A percentile compares a stretch with the other conserved stretches of the same genome.
Evolutionary conservation across 2,329 filamentous ascomycete species (phyloP).

Genomic region (Xylaria hypoxylon): DNA sequence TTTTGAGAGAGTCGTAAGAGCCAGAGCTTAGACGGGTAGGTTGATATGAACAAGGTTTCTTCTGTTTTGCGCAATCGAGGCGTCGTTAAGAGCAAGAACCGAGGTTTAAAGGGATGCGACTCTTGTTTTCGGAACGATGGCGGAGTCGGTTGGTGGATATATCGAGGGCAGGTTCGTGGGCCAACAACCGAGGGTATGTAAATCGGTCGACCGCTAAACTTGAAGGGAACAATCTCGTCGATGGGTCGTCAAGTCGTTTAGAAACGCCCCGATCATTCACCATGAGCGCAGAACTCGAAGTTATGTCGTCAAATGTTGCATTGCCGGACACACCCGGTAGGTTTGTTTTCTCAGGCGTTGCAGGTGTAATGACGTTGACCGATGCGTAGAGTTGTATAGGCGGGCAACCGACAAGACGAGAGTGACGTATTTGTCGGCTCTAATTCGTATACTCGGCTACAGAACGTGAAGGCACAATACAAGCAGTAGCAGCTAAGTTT

Average conservation of each 20-base stretch:
- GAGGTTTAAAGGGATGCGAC: conserved; percentile 2
- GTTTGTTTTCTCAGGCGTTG: not conserved
- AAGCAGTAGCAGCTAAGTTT: not conserved
- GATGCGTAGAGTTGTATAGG: conserved; percentile 1
- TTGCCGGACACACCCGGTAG: not conserved
- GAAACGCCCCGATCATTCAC: not conserved
- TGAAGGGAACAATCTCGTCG: not conserved
- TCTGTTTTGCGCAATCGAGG: conserved; percentile 7
- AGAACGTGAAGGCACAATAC: not conserved
- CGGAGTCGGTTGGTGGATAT: not conserved
- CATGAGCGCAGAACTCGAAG: not conserved
- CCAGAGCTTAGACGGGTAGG: not conserved
- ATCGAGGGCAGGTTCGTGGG: not conserved
- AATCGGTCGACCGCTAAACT: not conserved
- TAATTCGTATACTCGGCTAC: not conserved
- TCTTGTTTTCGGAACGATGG: not conserved
- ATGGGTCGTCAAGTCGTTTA: not conserved
- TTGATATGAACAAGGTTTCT: conserved; percentile 1
- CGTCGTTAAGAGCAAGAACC: conserved; percentile 5
- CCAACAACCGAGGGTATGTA: not conserved
- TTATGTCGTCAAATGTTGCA: not conserved
- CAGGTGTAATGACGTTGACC: not conserved
- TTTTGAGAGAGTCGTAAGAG: conserved; percentile 10
- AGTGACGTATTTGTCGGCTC: conserved; percentile 31
- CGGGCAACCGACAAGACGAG: not conserved